These are phyloP conservation scores for Phytopythium montanum DNA, from an alignment of 352 stramenopile species.

Conservation along the genomic window DNA sequence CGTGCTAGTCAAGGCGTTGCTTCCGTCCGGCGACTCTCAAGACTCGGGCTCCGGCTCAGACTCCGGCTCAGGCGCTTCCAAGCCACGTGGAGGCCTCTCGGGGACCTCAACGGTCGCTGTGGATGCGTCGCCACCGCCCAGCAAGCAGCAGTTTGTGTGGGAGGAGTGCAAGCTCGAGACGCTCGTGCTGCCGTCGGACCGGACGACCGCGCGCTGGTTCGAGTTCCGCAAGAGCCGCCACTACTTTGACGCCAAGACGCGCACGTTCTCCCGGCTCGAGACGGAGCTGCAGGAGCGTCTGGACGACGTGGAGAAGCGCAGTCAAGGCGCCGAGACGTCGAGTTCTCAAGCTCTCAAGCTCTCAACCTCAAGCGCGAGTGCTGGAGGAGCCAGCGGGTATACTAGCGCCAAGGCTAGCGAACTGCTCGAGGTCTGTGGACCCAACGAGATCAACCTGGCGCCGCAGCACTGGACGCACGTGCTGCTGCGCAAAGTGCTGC, in stretches of 20 bases:
- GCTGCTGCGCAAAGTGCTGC: slow-evolving; percentile 62
- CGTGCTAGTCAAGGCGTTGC: slow-evolving; percentile 41
- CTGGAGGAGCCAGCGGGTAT: slow-evolving; percentile 7
- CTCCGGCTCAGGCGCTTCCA: slow-evolving; percentile 16
- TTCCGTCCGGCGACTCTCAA: slow-evolving; percentile 15
- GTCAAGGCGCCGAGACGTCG: slow-evolving; percentile 5
- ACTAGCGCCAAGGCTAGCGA: slow-evolving; percentile 28
- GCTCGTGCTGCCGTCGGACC: slow-evolving; percentile 12
- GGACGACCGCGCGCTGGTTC: slow-evolving; percentile 37
- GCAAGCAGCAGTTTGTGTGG: slow-evolving; percentile 23
- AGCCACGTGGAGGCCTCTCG: slow-evolving; percentile 5
- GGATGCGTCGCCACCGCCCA: background rate
- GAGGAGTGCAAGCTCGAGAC: slow-evolving; percentile 40
- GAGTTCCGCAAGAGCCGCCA: slow-evolving; percentile 71
- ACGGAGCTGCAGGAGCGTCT: slow-evolving; percentile 52
- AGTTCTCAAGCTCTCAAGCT: too few species aligned
- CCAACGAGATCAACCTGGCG: slow-evolving; percentile 53
- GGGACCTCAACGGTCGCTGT: background rate
- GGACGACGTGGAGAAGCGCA: slow-evolving; percentile 26
- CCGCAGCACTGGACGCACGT: slow-evolving; percentile 40
- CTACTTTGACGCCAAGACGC: slow-evolving; percentile 46
- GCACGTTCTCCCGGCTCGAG: slow-evolving; percentile 47
- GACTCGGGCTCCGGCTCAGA: slow-evolving; percentile 16
- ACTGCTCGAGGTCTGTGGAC: slow-evolving; percentile 39
- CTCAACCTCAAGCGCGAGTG: background rate